Evolutionary conservation across 1,284 basidiomycete species (phyloP).

Genomic region (Amylostereum chailletii): DNA sequence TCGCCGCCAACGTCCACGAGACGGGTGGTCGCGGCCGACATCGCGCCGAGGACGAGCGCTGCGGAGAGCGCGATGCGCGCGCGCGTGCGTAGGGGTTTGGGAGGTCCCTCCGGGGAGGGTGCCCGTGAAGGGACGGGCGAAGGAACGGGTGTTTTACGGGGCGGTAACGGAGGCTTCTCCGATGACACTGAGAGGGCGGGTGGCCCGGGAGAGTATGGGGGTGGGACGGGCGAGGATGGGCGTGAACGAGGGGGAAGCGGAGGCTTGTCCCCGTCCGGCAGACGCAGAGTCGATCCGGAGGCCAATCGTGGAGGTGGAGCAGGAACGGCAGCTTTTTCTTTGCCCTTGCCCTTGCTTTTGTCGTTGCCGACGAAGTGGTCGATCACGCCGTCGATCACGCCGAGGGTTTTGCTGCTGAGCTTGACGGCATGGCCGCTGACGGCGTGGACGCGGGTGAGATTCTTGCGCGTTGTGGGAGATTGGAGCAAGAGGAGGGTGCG

Average conservation of each 20-base stretch:
- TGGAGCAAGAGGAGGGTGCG: slow-evolving; percentile 55
- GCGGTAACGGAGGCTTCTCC: slow-evolving; percentile 13
- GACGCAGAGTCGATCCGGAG: background rate
- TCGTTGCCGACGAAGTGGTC: slow-evolving; percentile 30
- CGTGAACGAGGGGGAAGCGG: slow-evolving; percentile 14
- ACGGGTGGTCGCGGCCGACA: slow-evolving; percentile 57
- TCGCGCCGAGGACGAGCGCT: slow-evolving; percentile 64
- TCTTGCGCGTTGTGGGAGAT: slow-evolving; percentile 49
- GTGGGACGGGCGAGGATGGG: slow-evolving; percentile 9
- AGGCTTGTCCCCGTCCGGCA: slow-evolving; percentile 11
- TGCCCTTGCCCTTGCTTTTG: slow-evolving; percentile 10
- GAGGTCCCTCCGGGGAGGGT: slow-evolving; percentile 19
- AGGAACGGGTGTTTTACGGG: slow-evolving; percentile 13
- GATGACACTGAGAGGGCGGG: background rate
- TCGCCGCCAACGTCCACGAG: slow-evolving; percentile 51
- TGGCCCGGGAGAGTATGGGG: slow-evolving; percentile 2
- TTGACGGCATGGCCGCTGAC: slow-evolving; percentile 60
- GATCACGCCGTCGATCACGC: slow-evolving; percentile 55
- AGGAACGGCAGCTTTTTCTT: slow-evolving; percentile 2
- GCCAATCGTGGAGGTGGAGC: background rate
- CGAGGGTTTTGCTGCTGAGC: slow-evolving; percentile 57
- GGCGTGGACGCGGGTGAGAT: slow-evolving; percentile 52
- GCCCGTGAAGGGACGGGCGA: slow-evolving; percentile 15
- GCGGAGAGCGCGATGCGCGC: slow-evolving; percentile 57
- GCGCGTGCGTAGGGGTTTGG: slow-evolving; percentile 15